Evolutionary conservation across 2,329 filamentous ascomycete genomes (phyloP), one percentile per base, ranked within the genome.

Genomic region (Fusarium sp.): DNA sequence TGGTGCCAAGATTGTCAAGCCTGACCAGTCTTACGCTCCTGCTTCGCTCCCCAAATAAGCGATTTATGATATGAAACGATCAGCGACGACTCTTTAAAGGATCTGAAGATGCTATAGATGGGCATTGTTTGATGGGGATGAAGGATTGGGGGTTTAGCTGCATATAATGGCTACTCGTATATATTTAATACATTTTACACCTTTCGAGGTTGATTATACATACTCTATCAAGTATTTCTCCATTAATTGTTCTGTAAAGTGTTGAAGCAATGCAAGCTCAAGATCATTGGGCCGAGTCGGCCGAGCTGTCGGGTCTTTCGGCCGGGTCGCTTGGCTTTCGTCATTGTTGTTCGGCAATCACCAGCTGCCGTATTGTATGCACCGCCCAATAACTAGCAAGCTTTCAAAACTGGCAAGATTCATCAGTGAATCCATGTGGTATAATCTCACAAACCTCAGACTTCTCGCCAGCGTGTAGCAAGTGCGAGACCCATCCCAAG

Each of bases 21-120:
- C 85, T 20, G 80, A 87, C 77, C 80, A 83, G 79, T 80, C 78
- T 75, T 85, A 84, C 72, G 67, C 80, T 26, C 78, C 80, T 44
- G 72, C 71, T 62, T 23, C 61, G 18, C 72, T 75, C 40, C 64
- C 73, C 11, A 68, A 75, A 57, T 69, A 70, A 62, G 36, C 37
- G 44, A 40, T 38, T 58, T 28, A 16, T 44, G 41, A 30, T 41
- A 26, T 30, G 23, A 20, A 44, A 45, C 28, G 16, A 45, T 9
- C 23, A 31, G n/a, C 13, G n/a, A 37, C 4, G 10, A 6, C 26
- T 26, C 20, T 55, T 6, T 23, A 6, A 26, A 37, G 16, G 37
- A 40, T 42, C 31, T 31, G 30, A n/a, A 16, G 18, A 50, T 26
- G 30, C 30, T 8, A 11, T 30, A 50, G 23, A 23, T 6, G 23